Conservation (phyloP, 257 asterid species). For the Fraxinus cuspidata region DNA sequence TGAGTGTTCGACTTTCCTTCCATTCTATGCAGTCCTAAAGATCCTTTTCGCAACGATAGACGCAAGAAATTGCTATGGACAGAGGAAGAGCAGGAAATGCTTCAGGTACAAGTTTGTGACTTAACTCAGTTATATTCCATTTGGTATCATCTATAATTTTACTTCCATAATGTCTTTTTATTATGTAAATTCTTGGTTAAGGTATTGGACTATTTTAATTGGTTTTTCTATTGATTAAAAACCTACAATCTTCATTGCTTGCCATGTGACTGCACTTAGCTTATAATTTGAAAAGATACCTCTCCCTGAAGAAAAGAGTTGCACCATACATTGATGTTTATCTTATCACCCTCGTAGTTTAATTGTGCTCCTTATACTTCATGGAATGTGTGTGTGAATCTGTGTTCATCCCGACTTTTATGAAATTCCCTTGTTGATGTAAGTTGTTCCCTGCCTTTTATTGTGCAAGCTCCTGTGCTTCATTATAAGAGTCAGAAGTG, state of each 20-base stretch:
- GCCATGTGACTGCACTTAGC: conserved; percentile 2
- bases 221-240: background rate
- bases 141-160: conserved; percentile 6
- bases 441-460: background rate
- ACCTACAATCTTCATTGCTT: background rate
- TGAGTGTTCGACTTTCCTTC: conserved; percentile 8
- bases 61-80: conserved; percentile 57
- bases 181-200: conserved; percentile 8
- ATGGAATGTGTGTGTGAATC: background rate
- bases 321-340: background rate
- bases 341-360: background rate
- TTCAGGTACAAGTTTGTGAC: conserved; percentile 47
- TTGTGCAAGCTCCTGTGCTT: background rate
- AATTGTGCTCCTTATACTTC: background rate
- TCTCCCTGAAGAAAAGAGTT: background rate
- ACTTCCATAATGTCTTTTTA: background rate
- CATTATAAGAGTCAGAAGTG: background rate
- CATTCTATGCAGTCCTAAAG: conserved; percentile 41
- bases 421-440: background rate
- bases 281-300: background rate
- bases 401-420: background rate
- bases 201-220: background rate
- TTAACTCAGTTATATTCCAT: conserved; percentile 20
- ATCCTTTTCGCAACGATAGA: conserved; percentile 29
- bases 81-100: conserved; percentile 62